phyloP scores from a whole-genome alignment of 148 eudicot genomes.

The Fagopyrum esculentum region DNA sequence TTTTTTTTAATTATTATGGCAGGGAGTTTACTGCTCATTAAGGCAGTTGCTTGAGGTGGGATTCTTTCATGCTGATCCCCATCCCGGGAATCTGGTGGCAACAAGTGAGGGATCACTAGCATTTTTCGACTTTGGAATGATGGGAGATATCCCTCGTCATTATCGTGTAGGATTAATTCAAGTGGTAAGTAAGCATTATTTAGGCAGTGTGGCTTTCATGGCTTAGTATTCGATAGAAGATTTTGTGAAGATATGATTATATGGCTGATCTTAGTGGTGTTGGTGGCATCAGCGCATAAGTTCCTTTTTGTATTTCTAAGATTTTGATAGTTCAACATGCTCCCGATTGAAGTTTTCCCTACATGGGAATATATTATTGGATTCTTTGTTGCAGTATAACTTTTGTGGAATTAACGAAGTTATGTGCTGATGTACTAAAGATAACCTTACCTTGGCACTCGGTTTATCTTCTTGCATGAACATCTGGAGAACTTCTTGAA shows the following conservation, averaged over 20 bases:
- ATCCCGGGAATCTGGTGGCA: slow-evolving; percentile 98
- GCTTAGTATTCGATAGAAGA: neutral
- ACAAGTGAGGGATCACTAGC: slow-evolving; percentile 79
- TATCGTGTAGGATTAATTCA: slow-evolving; percentile 92
- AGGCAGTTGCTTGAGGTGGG: slow-evolving; percentile 98
- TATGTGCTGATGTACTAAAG: slow-evolving; percentile 1
- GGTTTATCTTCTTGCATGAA: neutral
- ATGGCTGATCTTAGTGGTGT: neutral
- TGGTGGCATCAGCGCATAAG: neutral
- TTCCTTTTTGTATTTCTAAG: neutral
- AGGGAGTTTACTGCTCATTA: slow-evolving; percentile 92
- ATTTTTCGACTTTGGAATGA: slow-evolving; percentile 98
- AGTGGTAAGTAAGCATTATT: slow-evolving; percentile 44
- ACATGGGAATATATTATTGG: neutral
- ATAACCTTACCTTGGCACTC: neutral
- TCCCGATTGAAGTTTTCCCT: neutral
- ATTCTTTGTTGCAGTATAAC: neutral
- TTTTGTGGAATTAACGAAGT: neutral
- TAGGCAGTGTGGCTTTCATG: neutral
- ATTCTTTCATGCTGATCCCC: slow-evolving; percentile 98
- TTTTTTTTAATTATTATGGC: slow-evolving; percentile 6
- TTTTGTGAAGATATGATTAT: neutral
- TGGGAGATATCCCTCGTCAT: slow-evolving; percentile 98
- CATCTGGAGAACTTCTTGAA: neutral
- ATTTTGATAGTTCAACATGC: neutral